Percentiles rank a stretch among this genome's conserved stretches.
phyloP scores from a whole-genome alignment of 75 land plant species.

The Isoetes taiwanensis region DNA sequence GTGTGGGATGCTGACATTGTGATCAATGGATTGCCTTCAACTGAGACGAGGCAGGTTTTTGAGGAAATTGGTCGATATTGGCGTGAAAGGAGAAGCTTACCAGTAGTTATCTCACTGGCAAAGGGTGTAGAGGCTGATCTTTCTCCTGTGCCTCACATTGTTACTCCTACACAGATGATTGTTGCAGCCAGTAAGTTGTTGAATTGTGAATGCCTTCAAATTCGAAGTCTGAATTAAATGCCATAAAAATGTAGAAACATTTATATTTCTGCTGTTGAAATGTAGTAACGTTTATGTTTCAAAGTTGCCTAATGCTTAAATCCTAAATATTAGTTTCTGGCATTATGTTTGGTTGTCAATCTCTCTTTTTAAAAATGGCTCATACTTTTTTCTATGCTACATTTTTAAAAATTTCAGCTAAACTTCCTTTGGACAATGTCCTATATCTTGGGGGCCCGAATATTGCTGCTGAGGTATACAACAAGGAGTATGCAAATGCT shows the following conservation, averaged over 20 bases:
- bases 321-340: no score
- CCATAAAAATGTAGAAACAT: background rate
- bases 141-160: constrained; percentile 1
- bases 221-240: background rate
- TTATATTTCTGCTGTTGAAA: background rate
- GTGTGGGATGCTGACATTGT: constrained; percentile 7
- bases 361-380: no score
- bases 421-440: background rate
- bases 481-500: background rate
- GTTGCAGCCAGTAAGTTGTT: background rate
- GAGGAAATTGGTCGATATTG: constrained; percentile 3
- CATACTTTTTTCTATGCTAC: background rate
- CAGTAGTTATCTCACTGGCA: background rate
- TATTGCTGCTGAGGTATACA: constrained; percentile 2
- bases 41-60: background rate
- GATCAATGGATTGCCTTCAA: background rate
- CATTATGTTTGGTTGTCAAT: no score
- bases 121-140: constrained; percentile 4
- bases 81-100: background rate
- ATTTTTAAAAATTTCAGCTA: background rate
- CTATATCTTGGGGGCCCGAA: background rate
- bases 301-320: no score
- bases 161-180: constrained; percentile 8
- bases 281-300: no score
- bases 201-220: background rate